Evolutionary conservation across 2,329 filamentous ascomycete genomes (phyloP), one percentile per base, ranked within the genome.

Genomic region (Coniochaeta pulveracea): DNA sequence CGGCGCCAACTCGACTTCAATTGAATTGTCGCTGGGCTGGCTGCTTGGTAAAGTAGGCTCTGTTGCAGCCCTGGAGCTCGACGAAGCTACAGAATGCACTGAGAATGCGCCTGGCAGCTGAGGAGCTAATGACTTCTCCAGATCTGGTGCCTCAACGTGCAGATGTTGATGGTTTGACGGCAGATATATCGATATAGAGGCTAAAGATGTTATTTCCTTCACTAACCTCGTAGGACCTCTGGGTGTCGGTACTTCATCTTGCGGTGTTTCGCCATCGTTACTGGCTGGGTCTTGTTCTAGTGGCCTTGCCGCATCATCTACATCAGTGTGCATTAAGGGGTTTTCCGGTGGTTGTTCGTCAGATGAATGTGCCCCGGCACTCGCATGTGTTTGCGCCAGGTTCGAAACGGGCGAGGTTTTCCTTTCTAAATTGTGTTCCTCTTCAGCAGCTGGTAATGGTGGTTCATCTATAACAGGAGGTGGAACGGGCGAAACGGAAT

Each of bases 61-160:
- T 60, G 54, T 12, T n/a, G n/a, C n/a, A n/a, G n/a, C n/a, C n/a
- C n/a, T n/a, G n/a, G n/a, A n/a, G n/a, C n/a, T n/a, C n/a, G n/a
- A n/a, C 7, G 41, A 25, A 15, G 34, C 19, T 10, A 37, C 23
- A 4, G 49, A 45, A 36, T 66, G 52, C 3, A 71, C 54, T 0
- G 74, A 80, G 47, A 80, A 80, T 3, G 75, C 65, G 1, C 75
- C 76, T 2, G 75, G 75, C 3, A 77, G 48, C 44, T 75, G 61
- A 0, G 65, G 63, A n/a, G 60, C 60, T 9, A 58, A 40, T 2
- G 64, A 67, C 23, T 46, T 52, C 0, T 47, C 47, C 23, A 64
- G 37, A 7, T 45, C 37, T 16, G 34, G 39, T 2, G 35, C 39
- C 10, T 53, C 43, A 6, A 63, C 45, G 15, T 62, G 49, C 17